phyloP scores from a whole-genome alignment of 257 asterid species.

The Plantago ovata region DNA sequence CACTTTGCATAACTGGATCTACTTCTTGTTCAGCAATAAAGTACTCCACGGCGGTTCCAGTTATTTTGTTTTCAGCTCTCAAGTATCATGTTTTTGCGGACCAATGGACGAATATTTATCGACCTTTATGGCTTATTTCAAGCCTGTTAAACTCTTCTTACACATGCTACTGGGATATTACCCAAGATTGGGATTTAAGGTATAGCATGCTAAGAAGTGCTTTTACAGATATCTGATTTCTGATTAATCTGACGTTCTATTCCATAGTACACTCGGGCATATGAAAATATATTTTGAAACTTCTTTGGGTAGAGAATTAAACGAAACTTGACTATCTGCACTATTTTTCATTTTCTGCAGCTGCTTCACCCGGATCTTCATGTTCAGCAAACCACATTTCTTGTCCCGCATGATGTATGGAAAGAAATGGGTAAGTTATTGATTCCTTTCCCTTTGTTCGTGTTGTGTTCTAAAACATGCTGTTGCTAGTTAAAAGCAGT shows the following conservation, averaged over 20 bases:
- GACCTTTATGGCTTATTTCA: constrained; percentile 91
- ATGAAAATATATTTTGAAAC: no score
- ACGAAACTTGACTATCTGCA: not conserved
- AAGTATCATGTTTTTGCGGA: constrained; percentile 85
- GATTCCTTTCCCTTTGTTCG: constrained; percentile 9
- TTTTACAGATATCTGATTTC: constrained; percentile 4
- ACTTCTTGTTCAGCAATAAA: constrained; percentile 72
- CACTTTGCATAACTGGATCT: constrained; percentile 34
- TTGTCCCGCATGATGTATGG: constrained; percentile 65
- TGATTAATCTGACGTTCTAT: no score
- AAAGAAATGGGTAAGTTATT: constrained; percentile 72
- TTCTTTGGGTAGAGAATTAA: no score
- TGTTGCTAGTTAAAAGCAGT: not conserved
- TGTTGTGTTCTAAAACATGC: not conserved
- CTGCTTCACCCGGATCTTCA: constrained; percentile 92
- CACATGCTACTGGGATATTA: constrained; percentile 96
- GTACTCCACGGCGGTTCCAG: constrained; percentile 97
- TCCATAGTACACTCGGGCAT: no score
- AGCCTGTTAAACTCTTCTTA: constrained; percentile 78
- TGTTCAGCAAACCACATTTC: constrained; percentile 72
- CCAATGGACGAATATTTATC: constrained; percentile 66
- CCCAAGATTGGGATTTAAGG: constrained; percentile 98
- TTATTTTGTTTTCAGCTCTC: constrained; percentile 87
- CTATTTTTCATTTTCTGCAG: constrained; percentile 36
- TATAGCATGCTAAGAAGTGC: constrained; percentile 22